These are phyloP conservation scores for Fraxinus sp. DNA, from an alignment of 305 asterid genomes.

Conservation along the genomic window DNA sequence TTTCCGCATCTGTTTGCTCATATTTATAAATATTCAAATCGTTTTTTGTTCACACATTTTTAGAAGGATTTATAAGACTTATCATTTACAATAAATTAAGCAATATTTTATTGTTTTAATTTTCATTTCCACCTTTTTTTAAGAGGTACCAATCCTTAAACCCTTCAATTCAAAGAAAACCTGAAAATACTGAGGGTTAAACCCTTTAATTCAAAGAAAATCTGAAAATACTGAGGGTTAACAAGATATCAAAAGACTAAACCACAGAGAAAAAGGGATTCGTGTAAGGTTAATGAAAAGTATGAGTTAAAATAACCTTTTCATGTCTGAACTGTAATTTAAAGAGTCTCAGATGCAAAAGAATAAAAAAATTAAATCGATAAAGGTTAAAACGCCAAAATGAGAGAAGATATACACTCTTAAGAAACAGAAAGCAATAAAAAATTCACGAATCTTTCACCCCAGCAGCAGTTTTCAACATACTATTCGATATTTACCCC, in stretches of 20 bases:
- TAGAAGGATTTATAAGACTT: too few species aligned
- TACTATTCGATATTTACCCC: slow-evolving; percentile 20
- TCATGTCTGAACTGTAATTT: background rate
- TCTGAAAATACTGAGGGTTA: background rate
- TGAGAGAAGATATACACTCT: slow-evolving; percentile 16
- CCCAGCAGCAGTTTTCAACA: slow-evolving; percentile 19
- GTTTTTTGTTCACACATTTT: background rate
- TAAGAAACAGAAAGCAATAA: slow-evolving; percentile 15
- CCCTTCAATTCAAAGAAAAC: too few species aligned
- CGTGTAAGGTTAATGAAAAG: background rate
- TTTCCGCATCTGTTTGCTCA: background rate
- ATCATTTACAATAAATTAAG: background rate
- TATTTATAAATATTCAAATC: background rate
- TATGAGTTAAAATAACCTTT: background rate
- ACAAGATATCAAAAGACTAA: background rate
- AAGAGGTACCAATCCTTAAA: background rate
- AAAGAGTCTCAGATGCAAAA: slow-evolving; percentile 14
- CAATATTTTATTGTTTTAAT: background rate
- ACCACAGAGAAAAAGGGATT: background rate
- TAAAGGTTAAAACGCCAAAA: slow-evolving; percentile 1
- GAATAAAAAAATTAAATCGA: slow-evolving; percentile 19
- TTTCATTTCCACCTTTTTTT: background rate
- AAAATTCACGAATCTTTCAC: slow-evolving; percentile 34
- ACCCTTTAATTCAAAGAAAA: background rate
- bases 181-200: background rate